phyloP scores from a whole-genome alignment of 2,329 filamentous ascomycete genomes.

The Apiospora kogelbergensis region DNA sequence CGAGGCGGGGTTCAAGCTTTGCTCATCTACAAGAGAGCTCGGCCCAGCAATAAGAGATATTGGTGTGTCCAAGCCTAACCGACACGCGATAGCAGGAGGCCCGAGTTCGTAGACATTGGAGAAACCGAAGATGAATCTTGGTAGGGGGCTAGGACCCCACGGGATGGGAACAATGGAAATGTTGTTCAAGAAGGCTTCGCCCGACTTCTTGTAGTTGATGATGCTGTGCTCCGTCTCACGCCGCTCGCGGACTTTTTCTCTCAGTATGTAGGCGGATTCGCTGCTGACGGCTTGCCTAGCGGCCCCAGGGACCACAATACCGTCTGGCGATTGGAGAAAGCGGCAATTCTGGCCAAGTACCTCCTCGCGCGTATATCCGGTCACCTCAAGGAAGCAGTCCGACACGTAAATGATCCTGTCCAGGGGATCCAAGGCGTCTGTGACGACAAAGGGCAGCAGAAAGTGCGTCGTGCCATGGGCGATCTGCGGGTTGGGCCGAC shows the following conservation, averaged over 20 bases:
- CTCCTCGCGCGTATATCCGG: constrained; percentile 82
- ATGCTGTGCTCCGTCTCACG: constrained; percentile 82
- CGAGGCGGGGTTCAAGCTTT: constrained; percentile 42
- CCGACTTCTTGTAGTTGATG: constrained; percentile 90
- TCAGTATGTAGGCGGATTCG: constrained; percentile 75
- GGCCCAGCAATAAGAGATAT: neutral
- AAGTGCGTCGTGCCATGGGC: constrained; percentile 86
- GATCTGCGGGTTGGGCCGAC: constrained; percentile 75
- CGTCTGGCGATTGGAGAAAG: constrained; percentile 85
- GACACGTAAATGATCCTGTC: constrained; percentile 89
- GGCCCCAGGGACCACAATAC: constrained; percentile 72
- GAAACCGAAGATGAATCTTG: constrained; percentile 81
- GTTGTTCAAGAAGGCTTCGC: constrained; percentile 87
- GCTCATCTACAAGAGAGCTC: neutral
- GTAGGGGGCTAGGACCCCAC: constrained; percentile 66
- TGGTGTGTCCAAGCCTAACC: neutral
- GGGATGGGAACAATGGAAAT: constrained; percentile 90
- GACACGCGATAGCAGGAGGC: neutral
- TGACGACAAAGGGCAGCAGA: constrained; percentile 90
- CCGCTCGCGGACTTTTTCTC: constrained; percentile 69
- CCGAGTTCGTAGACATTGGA: constrained; percentile 71
- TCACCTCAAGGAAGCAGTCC: constrained; percentile 88
- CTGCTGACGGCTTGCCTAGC: constrained; percentile 84
- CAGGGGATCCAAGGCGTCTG: constrained; percentile 77
- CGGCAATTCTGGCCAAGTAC: constrained; percentile 87